Conservation (phyloP, 1,284 basidiomycete species). For the Pulveroboletus sp. region DNA sequence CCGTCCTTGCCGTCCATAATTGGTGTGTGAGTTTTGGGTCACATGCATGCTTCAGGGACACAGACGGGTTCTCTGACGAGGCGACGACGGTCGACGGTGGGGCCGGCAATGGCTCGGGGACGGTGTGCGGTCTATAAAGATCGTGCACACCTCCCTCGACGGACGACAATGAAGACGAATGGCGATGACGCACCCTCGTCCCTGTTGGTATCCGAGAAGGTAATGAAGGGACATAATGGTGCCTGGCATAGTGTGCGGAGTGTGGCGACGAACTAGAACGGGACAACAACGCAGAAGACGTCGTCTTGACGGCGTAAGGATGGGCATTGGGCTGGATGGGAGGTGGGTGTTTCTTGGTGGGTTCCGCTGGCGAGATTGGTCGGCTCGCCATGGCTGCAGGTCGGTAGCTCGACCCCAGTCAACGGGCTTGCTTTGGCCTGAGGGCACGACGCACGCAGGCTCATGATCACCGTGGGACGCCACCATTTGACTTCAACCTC, state of each 20-base stretch:
- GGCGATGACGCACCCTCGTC: constrained; percentile 21
- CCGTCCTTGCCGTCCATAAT: constrained; percentile 19
- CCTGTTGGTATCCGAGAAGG: constrained; percentile 9
- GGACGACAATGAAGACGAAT: constrained; percentile 29
- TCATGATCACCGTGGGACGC: too few species aligned
- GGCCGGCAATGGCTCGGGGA: constrained; percentile 22
- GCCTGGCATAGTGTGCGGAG: constrained; percentile 23
- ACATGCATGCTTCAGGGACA: not conserved
- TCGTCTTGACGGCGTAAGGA: constrained; percentile 43
- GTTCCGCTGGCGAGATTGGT: constrained; percentile 21
- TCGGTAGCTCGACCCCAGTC: not conserved
- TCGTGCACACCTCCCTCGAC: constrained; percentile 3
- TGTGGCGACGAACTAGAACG: constrained; percentile 40
- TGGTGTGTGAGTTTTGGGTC: constrained; percentile 1
- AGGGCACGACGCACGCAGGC: too few species aligned
- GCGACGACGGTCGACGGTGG: constrained; percentile 9
- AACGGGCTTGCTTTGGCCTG: not conserved
- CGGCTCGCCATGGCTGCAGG: constrained; percentile 17
- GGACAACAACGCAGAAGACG: constrained; percentile 41
- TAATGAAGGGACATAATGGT: constrained; percentile 36
- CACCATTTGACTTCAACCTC: too few species aligned
- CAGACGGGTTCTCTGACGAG: not conserved
- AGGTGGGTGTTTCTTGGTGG: constrained; percentile 20
- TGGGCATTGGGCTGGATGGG: constrained; percentile 35
- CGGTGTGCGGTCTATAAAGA: not conserved